A percentile compares a stretch with the other conserved stretches of the same genome.
Evolutionary conservation across 2,329 filamentous ascomycete species (phyloP).

Genomic region (Aspergillus candidus): DNA sequence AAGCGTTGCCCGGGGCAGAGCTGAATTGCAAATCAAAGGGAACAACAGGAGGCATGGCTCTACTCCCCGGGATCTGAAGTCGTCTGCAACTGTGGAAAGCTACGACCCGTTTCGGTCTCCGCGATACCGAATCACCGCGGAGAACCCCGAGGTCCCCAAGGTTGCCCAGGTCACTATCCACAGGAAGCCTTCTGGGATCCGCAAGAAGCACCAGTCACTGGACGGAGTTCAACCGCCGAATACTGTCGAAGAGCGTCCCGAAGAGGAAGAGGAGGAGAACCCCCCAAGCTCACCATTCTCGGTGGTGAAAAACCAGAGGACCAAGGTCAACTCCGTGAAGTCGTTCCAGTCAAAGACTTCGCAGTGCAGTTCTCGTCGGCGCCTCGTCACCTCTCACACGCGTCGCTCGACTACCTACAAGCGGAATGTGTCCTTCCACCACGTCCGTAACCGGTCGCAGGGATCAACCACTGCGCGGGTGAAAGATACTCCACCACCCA

Average conservation of each 20-base stretch:
- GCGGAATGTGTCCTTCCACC: slow-evolving; percentile 59
- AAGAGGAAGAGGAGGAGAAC: slow-evolving; percentile 9
- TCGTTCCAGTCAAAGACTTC: slow-evolving; percentile 44
- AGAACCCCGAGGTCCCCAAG: slow-evolving; percentile 44
- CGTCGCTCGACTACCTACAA: slow-evolving; percentile 49
- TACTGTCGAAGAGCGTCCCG: slow-evolving; percentile 17
- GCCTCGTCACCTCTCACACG: slow-evolving; percentile 27
- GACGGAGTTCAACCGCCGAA: slow-evolving; percentile 13
- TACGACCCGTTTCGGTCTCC: slow-evolving; percentile 83
- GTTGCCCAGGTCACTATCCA: slow-evolving; percentile 66
- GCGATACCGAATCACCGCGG: slow-evolving; percentile 42
- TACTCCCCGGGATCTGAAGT: slow-evolving; percentile 40
- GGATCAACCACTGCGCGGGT: slow-evolving; percentile 21
- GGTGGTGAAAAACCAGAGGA: slow-evolving; percentile 26
- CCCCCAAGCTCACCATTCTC: slow-evolving; percentile 25
- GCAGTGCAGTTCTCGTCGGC: slow-evolving; percentile 42
- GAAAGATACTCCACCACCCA: slow-evolving; percentile 10
- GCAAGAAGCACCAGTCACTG: slow-evolving; percentile 1
- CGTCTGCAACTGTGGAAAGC: slow-evolving; percentile 50
- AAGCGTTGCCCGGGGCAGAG: slow-evolving; percentile 39
- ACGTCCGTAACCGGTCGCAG: slow-evolving; percentile 42
- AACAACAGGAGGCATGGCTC: slow-evolving; percentile 48
- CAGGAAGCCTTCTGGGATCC: slow-evolving; percentile 34
- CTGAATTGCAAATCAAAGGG: slow-evolving; percentile 53
- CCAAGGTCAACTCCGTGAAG: slow-evolving; percentile 29